phyloP scores from a whole-genome alignment of 2,329 filamentous ascomycete species.

The Metarhizium guizhouense region DNA sequence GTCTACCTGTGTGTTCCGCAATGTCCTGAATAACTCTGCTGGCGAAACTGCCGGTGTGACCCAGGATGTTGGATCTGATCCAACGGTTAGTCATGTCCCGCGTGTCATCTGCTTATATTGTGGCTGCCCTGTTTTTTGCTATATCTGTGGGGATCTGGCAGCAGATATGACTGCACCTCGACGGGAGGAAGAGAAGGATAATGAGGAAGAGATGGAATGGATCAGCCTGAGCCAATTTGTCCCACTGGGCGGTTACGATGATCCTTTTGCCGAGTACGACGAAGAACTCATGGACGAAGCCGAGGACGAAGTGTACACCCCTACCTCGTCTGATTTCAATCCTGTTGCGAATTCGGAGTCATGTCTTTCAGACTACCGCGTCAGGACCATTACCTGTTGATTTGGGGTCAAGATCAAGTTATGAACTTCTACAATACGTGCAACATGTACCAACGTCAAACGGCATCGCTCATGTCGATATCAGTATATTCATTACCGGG shows the following conservation, averaged over 20 bases:
- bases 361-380: constrained; percentile 14
- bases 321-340: constrained; percentile 3
- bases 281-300: constrained; percentile 24
- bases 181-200: constrained; percentile 2
- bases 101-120: constrained; percentile 37
- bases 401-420: no score
- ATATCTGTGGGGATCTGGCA: constrained; percentile 24
- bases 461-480: neutral
- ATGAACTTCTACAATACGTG: no score
- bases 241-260: constrained; percentile 17
- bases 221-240: constrained; percentile 19
- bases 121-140: constrained; percentile 34
- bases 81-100: constrained; percentile 75
- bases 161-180: constrained; percentile 12
- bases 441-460: neutral
- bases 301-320: neutral
- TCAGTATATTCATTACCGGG: neutral
- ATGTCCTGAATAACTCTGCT: constrained; percentile 82
- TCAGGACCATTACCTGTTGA: constrained; percentile 13
- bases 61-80: constrained; percentile 93
- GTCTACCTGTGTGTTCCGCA: constrained; percentile 90
- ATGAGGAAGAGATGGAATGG: constrained; percentile 12
- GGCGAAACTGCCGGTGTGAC: constrained; percentile 96
- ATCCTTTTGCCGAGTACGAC: constrained; percentile 29
- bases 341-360: constrained; percentile 13